Conservation (phyloP, 2,329 filamentous ascomycete species). For the Clonostachys rhizophaga region DNA sequence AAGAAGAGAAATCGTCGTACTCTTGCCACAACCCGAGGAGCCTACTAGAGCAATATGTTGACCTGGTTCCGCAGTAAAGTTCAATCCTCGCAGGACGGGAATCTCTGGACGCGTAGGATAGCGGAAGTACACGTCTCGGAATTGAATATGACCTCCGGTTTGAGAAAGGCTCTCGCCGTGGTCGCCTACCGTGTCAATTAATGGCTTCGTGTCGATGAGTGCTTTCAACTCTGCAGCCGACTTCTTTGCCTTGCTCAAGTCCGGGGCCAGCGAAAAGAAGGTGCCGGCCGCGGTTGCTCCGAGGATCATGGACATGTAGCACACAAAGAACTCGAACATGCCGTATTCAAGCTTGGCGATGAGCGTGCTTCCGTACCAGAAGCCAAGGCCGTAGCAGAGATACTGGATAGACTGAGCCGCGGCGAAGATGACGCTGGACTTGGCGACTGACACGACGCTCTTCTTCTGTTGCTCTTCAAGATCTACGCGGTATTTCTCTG, state of each 20-base stretch:
- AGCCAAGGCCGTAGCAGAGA: conserved; percentile 78
- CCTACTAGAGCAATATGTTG: conserved; percentile 71
- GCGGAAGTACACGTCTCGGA: conserved; percentile 88
- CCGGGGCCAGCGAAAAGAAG: conserved; percentile 4
- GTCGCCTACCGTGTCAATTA: neutral
- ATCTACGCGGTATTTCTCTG: conserved; percentile 61
- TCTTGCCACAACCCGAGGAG: conserved; percentile 90
- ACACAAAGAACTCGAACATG: conserved; percentile 45
- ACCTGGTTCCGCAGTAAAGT: conserved; percentile 19
- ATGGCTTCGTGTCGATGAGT: neutral
- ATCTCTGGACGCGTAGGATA: conserved; percentile 74
- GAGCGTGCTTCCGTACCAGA: conserved; percentile 85
- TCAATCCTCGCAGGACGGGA: conserved; percentile 1
- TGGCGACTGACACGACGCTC: conserved; percentile 44
- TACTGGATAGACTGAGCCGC: conserved; percentile 64
- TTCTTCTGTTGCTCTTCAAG: conserved; percentile 17
- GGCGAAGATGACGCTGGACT: conserved; percentile 57
- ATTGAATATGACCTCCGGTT: conserved; percentile 57
- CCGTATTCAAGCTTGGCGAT: conserved; percentile 55
- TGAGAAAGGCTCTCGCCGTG: neutral
- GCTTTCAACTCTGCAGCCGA: neutral
- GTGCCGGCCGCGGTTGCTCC: conserved; percentile 22
- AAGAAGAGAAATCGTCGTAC: conserved; percentile 84
- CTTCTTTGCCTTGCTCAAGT: conserved; percentile 1
- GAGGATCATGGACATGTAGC: conserved; percentile 45